These are phyloP conservation scores for Carex pumila DNA, from an alignment of 176 grass and related monocot species.

Conservation along the genomic window DNA sequence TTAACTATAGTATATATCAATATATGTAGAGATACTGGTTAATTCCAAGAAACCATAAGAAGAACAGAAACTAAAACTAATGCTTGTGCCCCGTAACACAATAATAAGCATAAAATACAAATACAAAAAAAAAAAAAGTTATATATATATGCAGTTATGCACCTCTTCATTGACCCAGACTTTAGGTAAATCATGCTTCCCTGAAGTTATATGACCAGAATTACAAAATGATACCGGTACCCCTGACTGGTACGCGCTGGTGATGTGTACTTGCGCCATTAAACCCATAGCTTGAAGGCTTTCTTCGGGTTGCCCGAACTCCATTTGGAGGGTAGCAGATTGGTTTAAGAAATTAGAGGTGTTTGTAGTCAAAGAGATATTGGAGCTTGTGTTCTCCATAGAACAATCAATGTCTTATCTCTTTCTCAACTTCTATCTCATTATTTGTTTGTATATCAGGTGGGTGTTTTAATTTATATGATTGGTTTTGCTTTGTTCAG, in stretches of 20 bases:
- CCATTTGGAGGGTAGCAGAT: background rate
- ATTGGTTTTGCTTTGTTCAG: slow-evolving; percentile 1
- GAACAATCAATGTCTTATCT: slow-evolving; percentile 1
- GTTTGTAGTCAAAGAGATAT: background rate
- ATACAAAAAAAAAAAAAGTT: background rate
- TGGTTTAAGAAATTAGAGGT: background rate
- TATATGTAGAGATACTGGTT: background rate
- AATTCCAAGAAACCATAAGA: background rate
- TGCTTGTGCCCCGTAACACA: no score
- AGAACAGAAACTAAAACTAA: background rate
- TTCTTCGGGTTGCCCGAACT: slow-evolving; percentile 1
- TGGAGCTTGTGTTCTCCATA: background rate
- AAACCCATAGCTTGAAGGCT: background rate
- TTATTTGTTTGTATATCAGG: slow-evolving; percentile 13
- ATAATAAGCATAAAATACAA: background rate
- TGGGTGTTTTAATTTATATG: background rate
- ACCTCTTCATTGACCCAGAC: slow-evolving; percentile 12
- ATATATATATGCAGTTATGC: background rate
- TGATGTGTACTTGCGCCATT: background rate
- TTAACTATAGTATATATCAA: background rate
- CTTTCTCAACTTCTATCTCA: background rate
- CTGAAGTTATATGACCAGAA: background rate
- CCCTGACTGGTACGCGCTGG: background rate
- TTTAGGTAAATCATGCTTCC: background rate
- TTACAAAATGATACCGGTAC: slow-evolving; percentile 5